A percentile compares a stretch with the other conserved stretches of the same genome.
phyloP scores from a whole-genome alignment of 2,329 filamentous ascomycete genomes.

The Amphichorda felina region DNA sequence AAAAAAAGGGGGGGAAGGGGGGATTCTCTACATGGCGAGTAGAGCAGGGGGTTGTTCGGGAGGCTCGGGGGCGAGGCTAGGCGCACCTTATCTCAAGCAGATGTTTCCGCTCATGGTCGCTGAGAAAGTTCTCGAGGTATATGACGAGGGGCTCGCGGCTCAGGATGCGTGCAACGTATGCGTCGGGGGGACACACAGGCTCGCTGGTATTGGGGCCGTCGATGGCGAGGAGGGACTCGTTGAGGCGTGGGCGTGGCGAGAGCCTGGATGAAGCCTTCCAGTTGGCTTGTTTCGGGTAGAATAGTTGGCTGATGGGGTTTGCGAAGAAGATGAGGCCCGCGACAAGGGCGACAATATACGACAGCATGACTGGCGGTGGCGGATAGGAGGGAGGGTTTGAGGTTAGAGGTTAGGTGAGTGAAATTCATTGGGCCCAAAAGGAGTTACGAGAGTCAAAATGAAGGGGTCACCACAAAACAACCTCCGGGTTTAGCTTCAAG shows the following conservation, averaged over 20 bases:
- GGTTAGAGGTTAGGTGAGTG: not conserved
- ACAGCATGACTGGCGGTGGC: slow-evolving; percentile 5
- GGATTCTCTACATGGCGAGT: too few relatives aligned
- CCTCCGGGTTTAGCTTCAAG: too few relatives aligned
- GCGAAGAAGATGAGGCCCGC: slow-evolving; percentile 23
- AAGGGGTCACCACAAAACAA: too few relatives aligned
- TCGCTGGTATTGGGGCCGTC: slow-evolving; percentile 24
- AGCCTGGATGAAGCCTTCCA: slow-evolving; percentile 3
- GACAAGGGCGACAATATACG: slow-evolving; percentile 6
- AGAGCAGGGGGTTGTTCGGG: too few relatives aligned
- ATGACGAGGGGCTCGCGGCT: slow-evolving; percentile 38
- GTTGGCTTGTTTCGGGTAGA: slow-evolving; percentile 13
- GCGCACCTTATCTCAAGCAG: slow-evolving; percentile 38
- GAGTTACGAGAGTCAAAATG: too few relatives aligned
- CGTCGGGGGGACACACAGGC: slow-evolving; percentile 23
- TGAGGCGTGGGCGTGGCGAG: slow-evolving; percentile 31
- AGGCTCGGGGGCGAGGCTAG: too few relatives aligned
- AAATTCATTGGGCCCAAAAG: too few relatives aligned
- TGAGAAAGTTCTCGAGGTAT: slow-evolving; percentile 41
- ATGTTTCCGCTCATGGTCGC: slow-evolving; percentile 28
- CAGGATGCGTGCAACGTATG: slow-evolving; percentile 33
- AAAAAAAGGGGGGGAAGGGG: slow-evolving; percentile 1
- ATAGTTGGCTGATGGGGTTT: slow-evolving; percentile 27
- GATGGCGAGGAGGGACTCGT: slow-evolving; percentile 37
- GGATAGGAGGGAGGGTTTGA: not conserved